These are phyloP conservation scores for Tolypocladium inflatum DNA, from an alignment of 2,329 filamentous ascomycete genomes.

Conservation along the genomic window DNA sequence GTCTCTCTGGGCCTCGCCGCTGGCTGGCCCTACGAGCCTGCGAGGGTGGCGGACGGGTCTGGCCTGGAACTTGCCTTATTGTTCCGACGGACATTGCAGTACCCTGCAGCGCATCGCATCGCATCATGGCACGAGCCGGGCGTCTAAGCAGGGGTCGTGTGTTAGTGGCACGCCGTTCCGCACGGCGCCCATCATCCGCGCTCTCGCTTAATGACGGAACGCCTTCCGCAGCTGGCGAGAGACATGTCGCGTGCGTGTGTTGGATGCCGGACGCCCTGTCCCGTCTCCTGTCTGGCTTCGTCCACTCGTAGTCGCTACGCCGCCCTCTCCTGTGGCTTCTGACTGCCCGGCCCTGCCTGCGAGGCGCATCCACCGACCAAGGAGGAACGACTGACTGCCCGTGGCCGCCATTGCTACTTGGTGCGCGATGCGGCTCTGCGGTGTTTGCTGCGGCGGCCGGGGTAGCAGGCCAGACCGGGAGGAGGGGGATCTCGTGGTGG, in stretches of 20 bases:
- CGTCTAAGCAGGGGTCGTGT: background rate
- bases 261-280: background rate
- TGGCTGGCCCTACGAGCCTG: background rate
- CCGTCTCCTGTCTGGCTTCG: background rate
- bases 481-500: background rate
- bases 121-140: background rate
- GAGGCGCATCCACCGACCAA: background rate
- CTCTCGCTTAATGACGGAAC: constrained; percentile 7
- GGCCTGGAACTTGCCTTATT: background rate
- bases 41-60: background rate
- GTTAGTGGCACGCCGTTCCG: background rate
- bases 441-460: background rate
- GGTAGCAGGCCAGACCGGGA: background rate
- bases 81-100: constrained; percentile 1
- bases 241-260: background rate
- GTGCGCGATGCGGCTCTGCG: background rate
- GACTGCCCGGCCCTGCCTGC: background rate
- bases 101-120: constrained; percentile 1
- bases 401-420: background rate
- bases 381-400: background rate
- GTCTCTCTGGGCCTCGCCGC: background rate
- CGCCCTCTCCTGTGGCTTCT: background rate
- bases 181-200: background rate
- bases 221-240: constrained; percentile 1
- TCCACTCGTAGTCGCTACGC: too few species aligned